phyloP scores from a whole-genome alignment of 306 rosid species.

The Luffa aegyptiaca region DNA sequence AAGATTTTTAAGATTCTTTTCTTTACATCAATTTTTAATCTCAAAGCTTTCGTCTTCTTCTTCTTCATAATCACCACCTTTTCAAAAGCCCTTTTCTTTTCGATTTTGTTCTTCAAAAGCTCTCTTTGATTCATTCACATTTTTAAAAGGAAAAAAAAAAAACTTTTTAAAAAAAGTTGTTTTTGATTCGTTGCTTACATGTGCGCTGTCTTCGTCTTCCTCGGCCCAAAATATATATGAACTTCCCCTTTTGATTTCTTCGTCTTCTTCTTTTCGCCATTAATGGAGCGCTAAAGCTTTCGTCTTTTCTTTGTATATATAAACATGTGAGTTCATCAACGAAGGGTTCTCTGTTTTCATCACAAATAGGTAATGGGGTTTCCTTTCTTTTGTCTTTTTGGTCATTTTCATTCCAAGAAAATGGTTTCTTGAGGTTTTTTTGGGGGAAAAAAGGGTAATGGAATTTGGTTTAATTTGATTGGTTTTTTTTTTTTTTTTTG shows the following conservation, averaged over 20 bases:
- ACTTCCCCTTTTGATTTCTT: background rate
- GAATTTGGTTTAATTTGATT: background rate
- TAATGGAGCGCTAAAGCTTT: background rate
- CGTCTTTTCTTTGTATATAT: background rate
- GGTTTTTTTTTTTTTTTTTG: background rate
- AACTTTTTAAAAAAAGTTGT: background rate
- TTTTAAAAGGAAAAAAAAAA: background rate
- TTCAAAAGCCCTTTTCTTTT: background rate
- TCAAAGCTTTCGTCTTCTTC: background rate
- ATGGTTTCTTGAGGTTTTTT: background rate
- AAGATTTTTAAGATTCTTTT: background rate
- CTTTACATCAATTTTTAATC: background rate
- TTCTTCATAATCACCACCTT: background rate
- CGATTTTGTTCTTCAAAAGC: background rate
- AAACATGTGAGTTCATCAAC: background rate
- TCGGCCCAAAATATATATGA: background rate
- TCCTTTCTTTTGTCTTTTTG: background rate
- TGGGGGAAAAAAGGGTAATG: background rate
- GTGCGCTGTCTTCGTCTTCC: constrained; percentile 4
- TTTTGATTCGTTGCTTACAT: constrained; percentile 9
- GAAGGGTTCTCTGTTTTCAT: background rate
- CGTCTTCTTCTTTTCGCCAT: background rate
- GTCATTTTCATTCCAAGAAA: background rate
- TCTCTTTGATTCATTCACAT: background rate
- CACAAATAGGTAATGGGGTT: background rate